Evolutionary conservation across 768 basidiomycete genomes (phyloP).

Genomic region (Boletus coccyginus): DNA sequence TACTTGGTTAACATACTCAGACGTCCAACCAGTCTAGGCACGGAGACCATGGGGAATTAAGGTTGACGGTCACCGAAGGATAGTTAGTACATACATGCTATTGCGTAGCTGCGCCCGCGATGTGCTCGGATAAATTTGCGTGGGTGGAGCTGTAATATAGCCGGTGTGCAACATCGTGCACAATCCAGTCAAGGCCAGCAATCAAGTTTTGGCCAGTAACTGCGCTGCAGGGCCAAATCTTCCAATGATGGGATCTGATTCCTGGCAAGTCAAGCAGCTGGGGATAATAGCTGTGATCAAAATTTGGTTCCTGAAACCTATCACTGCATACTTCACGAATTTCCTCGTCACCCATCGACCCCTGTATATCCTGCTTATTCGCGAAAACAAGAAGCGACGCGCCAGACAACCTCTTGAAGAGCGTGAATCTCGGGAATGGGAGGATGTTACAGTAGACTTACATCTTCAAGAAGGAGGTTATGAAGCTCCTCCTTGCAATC

Average conservation of each 20-base stretch:
- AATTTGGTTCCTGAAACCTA: background rate
- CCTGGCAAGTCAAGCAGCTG: slow-evolving; percentile 78
- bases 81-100: background rate
- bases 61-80: background rate
- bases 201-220: slow-evolving; percentile 84
- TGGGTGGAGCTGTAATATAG: slow-evolving; percentile 72
- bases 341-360: slow-evolving; percentile 78
- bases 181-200: slow-evolving; percentile 88
- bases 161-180: slow-evolving; percentile 81
- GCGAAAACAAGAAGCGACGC: slow-evolving; percentile 95
- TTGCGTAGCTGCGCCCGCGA: background rate
- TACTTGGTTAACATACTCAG: slow-evolving; percentile 1
- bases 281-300: slow-evolving; percentile 4
- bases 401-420: slow-evolving; percentile 79
- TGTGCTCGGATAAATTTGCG: slow-evolving; percentile 3
- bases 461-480: slow-evolving; percentile 87
- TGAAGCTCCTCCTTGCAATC: slow-evolving; percentile 90
- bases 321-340: slow-evolving; percentile 69
- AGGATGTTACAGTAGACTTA: slow-evolving; percentile 38
- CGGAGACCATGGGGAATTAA: slow-evolving; percentile 9
- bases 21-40: slow-evolving; percentile 7
- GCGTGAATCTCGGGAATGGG: slow-evolving; percentile 19
- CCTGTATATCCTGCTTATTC: slow-evolving; percentile 95
- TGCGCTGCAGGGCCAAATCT: slow-evolving; percentile 89
- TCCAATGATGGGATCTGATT: slow-evolving; percentile 89